Base-by-base conservation (phyloP, 495 filamentous ascomycete genomes). In the Thozetella sp. region DNA sequence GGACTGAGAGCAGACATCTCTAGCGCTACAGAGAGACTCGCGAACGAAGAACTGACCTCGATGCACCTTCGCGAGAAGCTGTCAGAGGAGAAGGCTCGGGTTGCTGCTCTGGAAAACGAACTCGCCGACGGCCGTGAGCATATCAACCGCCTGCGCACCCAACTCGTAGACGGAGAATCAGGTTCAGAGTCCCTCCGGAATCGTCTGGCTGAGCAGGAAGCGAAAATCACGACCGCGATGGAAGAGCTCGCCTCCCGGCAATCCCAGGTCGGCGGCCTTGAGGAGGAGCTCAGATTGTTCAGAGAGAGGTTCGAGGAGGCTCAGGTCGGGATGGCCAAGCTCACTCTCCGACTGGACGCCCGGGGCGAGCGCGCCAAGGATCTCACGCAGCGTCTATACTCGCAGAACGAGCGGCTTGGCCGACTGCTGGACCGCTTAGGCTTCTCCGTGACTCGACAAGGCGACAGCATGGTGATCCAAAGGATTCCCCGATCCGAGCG, bases 391-490 rank as follows among this genome's bases (percentile, higher is more conserved):
- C 83, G 88, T 25, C 80, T 97, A 6, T 91, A 90, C 59, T 73
- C 84, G 2, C 91, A 95, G 53, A 90, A 93, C 56, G 88, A 92
- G 63, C 87, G 88, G 46, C 74, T 96, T 3, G 84, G 84, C 34
- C 83, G 85, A 34, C 85, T 99, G 48, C 83, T 99, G 1, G 93
- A 97, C 67, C 84, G 90, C 26, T 76, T 98, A 2, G 93, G 94
- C 13, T 96, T 93, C 67, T 86, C 88, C 0, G 77, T 97, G 25
- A 85, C 88, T 15, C 86, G 90, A 24, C 86, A 89, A 58, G 90
- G 92, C 51, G 84, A 84, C 22, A 81, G 77, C 22, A 91, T 97
- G 78, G 68, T 86, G 13, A 86, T 98, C 34, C 90, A 96, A 60
- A 88, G 86, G 78, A 57, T 93, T 75, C 68, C 96, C 80, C 80